Evolutionary conservation across 148 eudicot species (phyloP), one percentile per base, ranked within the genome.

Genomic region (Gaultheria prostrata): DNA sequence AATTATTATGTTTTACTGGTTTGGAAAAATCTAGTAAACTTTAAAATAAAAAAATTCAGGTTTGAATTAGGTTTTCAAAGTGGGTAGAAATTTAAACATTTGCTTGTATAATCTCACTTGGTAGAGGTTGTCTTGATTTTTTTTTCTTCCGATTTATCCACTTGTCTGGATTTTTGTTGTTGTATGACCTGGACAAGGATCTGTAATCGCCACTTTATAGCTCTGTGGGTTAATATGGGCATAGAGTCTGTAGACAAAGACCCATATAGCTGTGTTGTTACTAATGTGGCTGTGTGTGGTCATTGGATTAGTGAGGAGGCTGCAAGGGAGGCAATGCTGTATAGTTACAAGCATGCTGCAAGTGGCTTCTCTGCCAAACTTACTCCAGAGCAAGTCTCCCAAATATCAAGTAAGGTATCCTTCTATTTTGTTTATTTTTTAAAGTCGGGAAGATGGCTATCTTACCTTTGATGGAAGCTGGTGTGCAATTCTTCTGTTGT

Each of bases 361-460:
- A 89, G 88, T 79, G 92, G 91, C 20, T 92, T 92, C 86, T 83
- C 94, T 0, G 94, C 94, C 79, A 89, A 89, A 83, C 87, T 92
- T 30, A 92, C 90, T 59, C 86, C 88, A n/a, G 87, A 82, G 67
- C 90, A 92, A 85, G 91, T 84, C 33, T 82, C 85, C 3, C 73
- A 89, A 88, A 83, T 92, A 30, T 59, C 89, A 84, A 84, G 94
- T 90, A 89, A 75, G 89, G 4, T 70, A 65, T 61, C 70, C 54
- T 61, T 8, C 8, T 11, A 8, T 61, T 1, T 61, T n/a, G 21
- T n/a, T 61, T 12, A 10, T 63, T 72, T 33, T 61, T 11, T 71
- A 53, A 3, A 17, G 49, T 24, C 9, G 4, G 24, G 3, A 10
- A 3, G 1, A 13, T 35, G 26, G 46, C 43, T 80, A 15, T 63